Base-by-base conservation (phyloP, 2,329 filamentous ascomycete genomes). In the Aspergillus piperis region DNA sequence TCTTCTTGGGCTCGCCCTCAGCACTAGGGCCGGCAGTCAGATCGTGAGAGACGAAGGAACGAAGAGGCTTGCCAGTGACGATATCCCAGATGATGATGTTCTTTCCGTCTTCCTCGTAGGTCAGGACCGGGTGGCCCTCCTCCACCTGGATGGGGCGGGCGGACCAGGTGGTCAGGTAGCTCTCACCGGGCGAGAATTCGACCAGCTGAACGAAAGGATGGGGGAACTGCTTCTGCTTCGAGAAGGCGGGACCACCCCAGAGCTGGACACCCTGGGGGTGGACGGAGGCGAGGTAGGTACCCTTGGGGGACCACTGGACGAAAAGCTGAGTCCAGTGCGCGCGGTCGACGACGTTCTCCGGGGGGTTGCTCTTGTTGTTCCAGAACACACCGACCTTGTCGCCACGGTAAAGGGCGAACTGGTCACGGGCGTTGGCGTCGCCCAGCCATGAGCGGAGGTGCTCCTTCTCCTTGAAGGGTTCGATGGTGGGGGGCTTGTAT, bases 21-120 rank as follows among this genome's bases (percentile, higher is more conserved):
- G 77, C 86, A 56, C 78, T 79, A 30, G 90, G 87, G 13, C 73
- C 71, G 48, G 74, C 71, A 23, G 75, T 64, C 48, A 91, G 80
- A 68, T 99, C 95, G 65, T 96, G 85, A 68, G 94, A 96, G 64
- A 91, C 88, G 74, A 99, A 99, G 0, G 95, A 98, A 65, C 95
- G 90, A 54, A 99, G 84, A 59, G 94, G 92, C 76, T 94, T 90
- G 70, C 87, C 88, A 8, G 94, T 95, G 55, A 91, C 90, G 64
- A 98, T 89, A 73, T 98, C 94, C 95, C 95, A 99, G 73, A 99
- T 93, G 73, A 99, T 90, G 78, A 98, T 98, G 84, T 98, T 97
- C 84, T 98, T 98, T 78, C 95, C 95, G 70, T 99, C 94, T 73
- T 99, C 95, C 72, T 98, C 95, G 62, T 92, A 83, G 3, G 91